Evolutionary conservation across 192 early-diverging fungal genomes (phyloP).

Genomic region (Coemansia sp.): DNA sequence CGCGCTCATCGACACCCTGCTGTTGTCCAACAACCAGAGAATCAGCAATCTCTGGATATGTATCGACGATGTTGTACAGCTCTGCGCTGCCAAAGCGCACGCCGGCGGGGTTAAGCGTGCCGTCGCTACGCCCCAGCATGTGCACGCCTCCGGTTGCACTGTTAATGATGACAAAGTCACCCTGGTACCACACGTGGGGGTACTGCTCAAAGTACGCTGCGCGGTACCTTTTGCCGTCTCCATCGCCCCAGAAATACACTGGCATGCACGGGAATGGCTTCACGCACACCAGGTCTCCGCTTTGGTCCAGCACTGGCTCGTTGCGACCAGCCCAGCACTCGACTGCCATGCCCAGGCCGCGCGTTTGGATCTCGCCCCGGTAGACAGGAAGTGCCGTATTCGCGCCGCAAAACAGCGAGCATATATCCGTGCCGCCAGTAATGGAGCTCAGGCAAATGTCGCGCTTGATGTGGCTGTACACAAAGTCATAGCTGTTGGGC

Average conservation of each 20-base stretch:
- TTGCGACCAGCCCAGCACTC: slow-evolving; percentile 76
- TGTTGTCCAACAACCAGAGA: slow-evolving; percentile 88
- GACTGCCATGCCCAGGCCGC: slow-evolving; percentile 89
- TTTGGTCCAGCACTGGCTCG: slow-evolving; percentile 59
- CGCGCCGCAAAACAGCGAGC: slow-evolving; percentile 90
- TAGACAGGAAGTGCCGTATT: slow-evolving; percentile 87
- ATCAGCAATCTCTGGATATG: slow-evolving; percentile 76
- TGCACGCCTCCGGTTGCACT: slow-evolving; percentile 80
- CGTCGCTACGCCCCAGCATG: slow-evolving; percentile 91
- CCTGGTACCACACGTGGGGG: slow-evolving; percentile 89
- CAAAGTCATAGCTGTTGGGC: slow-evolving; percentile 88
- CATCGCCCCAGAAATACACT: slow-evolving; percentile 88
- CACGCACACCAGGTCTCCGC: slow-evolving; percentile 90
- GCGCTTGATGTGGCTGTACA: slow-evolving; percentile 77
- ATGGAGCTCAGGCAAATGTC: slow-evolving; percentile 89
- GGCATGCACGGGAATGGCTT: slow-evolving; percentile 97
- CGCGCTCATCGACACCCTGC: slow-evolving; percentile 78
- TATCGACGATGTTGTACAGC: slow-evolving; percentile 87
- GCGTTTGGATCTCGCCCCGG: slow-evolving; percentile 90
- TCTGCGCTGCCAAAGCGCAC: slow-evolving; percentile 92
- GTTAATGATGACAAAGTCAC: slow-evolving; percentile 88
- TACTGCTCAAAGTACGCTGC: slow-evolving; percentile 86
- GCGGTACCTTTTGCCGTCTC: slow-evolving; percentile 65
- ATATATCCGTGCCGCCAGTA: slow-evolving; percentile 97
- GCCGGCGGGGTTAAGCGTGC: slow-evolving; percentile 87